Base-by-base conservation (phyloP, 352 stramenopile genomes). In the Pythium diclinum region DNA sequence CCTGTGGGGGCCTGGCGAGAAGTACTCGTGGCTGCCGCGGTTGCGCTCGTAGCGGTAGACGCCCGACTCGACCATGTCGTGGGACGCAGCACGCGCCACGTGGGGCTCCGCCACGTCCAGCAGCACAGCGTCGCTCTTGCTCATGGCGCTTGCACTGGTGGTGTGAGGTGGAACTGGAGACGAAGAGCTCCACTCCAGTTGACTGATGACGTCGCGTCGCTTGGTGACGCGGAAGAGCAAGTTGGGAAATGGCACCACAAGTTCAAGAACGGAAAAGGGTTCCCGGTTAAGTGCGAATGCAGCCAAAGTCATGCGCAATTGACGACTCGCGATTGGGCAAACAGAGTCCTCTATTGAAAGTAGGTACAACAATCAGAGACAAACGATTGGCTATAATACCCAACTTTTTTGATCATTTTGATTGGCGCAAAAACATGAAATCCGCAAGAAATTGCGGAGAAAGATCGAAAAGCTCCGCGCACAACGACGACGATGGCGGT, bases 21-120 rank as follows among this genome's bases (percentile, higher is more conserved):
- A 92, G 71, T 85, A 92, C 72, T 92, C 84, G 68, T 87, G 76
- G 59, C 84, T 92, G 21, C 56, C 64, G 30, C 82, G 78, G 58
- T 87, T 76, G 61, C 71, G 73, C 65, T 92, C 84, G 72, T 92
- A 92, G 65, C 80, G 77, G 65, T 92, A 92, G 53, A 91, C 65
- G 59, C 84, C 84, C 3, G 81, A 71, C 46, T 88, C 73, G 30
- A 85, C 73, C 78, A 88, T 89, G 16, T 49, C 56, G 25, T 32
- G 8, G 11, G 48, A 23, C 2, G 65, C 59, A 0, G 51, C 63
- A 1, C 1, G 19, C 28, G 63, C 49, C 8, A 47, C 17, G 16
- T 56, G 55, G 28, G 65, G 33, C 33, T 61, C 52, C 17, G 49
- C 56, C 40, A 71, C 53, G 46, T 71, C 52, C 40, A 71, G 11